phyloP scores from a whole-genome alignment of 2,329 filamentous ascomycete genomes.

The Aureobasidium musti region DNA sequence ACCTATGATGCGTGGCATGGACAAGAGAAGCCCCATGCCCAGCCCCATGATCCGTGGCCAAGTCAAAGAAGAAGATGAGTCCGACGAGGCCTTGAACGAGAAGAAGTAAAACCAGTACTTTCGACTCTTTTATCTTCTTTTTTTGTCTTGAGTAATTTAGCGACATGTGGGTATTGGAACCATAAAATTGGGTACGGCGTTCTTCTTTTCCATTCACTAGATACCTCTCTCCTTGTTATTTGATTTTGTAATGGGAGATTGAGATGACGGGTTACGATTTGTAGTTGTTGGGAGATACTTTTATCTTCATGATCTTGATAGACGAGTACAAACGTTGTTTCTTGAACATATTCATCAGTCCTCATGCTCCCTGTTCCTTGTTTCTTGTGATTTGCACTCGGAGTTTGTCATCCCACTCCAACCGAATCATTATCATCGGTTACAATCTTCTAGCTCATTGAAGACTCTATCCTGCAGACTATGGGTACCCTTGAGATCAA shows the following conservation, averaged over 20 bases:
- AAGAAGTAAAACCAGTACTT: conserved; percentile 7
- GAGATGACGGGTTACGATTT: conserved; percentile 1
- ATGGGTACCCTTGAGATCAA: too few species aligned
- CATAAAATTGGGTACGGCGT: conserved; percentile 6
- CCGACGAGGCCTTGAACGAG: conserved; percentile 15
- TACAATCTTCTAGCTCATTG: too few species aligned
- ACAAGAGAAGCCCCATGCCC: conserved; percentile 11
- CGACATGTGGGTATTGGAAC: neutral
- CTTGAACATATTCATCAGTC: too few species aligned
- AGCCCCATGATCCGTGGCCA: conserved; percentile 29
- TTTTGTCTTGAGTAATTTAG: neutral
- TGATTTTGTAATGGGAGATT: neutral
- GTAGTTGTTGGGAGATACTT: neutral
- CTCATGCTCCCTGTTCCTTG: too few species aligned
- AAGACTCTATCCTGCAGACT: neutral
- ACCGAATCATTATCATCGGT: too few species aligned
- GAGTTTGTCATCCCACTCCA: too few species aligned
- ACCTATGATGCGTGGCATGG: conserved; percentile 20
- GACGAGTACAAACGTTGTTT: neutral
- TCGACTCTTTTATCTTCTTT: neutral
- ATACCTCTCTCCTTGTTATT: neutral
- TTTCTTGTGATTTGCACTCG: too few species aligned
- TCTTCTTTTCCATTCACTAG: neutral
- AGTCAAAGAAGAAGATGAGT: conserved; percentile 28
- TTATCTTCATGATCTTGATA: neutral